Evolutionary conservation across 139 green algal species (phyloP).

Genomic region (Chlamydomonas schloesseri): DNA sequence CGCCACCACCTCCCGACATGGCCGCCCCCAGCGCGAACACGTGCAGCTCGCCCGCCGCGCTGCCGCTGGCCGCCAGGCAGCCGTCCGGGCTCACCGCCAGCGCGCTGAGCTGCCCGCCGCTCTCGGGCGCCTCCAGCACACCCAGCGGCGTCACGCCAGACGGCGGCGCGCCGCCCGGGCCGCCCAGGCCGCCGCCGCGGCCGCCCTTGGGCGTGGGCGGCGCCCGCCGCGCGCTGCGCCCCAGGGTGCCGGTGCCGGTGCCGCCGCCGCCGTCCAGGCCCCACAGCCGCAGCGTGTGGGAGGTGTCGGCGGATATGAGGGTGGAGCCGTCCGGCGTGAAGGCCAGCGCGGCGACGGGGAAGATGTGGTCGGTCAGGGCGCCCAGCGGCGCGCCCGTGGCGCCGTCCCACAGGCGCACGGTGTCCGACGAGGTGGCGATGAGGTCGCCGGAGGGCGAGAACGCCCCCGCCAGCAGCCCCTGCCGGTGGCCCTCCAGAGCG

Average conservation of each 20-base stretch:
- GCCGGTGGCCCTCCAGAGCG: constrained; percentile 16
- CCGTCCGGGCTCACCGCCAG: constrained; percentile 36
- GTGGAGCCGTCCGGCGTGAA: not conserved
- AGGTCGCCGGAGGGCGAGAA: constrained; percentile 10
- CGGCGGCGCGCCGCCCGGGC: not conserved
- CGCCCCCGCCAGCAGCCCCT: not conserved
- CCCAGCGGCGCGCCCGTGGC: constrained; percentile 8
- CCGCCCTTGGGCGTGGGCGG: constrained; percentile 29
- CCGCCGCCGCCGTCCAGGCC: not conserved
- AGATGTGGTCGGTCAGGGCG: constrained; percentile 44
- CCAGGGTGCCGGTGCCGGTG: not conserved
- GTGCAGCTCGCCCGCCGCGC: constrained; percentile 30
- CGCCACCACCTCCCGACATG: not conserved
- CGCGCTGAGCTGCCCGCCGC: constrained; percentile 1
- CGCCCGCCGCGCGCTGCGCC: not conserved
- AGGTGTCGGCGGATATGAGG: constrained; percentile 30
- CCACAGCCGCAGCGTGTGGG: constrained; percentile 29
- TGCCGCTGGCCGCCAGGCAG: constrained; percentile 12
- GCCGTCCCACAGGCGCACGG: constrained; percentile 26
- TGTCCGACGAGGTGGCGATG: constrained; percentile 27
- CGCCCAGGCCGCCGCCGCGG: not conserved
- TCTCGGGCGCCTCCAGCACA: constrained; percentile 16
- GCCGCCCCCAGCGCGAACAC: constrained; percentile 2
- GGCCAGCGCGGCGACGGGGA: constrained; percentile 31
- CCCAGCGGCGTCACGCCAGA: not conserved